Percentiles rank a stretch among this genome's conserved stretches.
These are phyloP conservation scores for Austroboletus sp. DNA, from an alignment of 1,284 basidiomycete genomes.

Conservation along the genomic window DNA sequence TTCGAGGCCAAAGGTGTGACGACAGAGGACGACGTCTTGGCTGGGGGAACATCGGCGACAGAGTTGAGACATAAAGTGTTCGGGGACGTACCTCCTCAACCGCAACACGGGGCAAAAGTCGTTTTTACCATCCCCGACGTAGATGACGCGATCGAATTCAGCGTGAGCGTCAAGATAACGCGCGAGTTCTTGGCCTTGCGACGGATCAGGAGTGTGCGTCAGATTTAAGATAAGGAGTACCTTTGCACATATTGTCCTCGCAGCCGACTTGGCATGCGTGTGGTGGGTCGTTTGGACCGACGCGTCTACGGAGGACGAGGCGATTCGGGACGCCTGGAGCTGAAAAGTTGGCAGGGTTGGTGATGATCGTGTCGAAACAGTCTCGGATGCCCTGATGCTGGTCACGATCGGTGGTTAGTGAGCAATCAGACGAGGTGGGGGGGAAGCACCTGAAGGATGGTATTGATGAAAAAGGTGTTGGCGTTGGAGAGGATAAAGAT, in stretches of 20 bases:
- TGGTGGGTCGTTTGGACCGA: constrained; percentile 72
- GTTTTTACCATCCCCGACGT: constrained; percentile 91
- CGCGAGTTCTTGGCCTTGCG: constrained; percentile 77
- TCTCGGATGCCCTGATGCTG: constrained; percentile 68
- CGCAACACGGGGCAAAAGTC: constrained; percentile 91
- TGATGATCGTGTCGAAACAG: constrained; percentile 82
- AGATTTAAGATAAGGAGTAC: constrained; percentile 32
- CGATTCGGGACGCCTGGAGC: constrained; percentile 55
- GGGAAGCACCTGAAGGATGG: constrained; percentile 68
- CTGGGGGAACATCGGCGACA: constrained; percentile 33
- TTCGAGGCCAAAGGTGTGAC: constrained; percentile 70
- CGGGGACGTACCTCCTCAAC: constrained; percentile 57
- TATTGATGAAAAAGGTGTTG: constrained; percentile 87
- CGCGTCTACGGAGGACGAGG: constrained; percentile 69
- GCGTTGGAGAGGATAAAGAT: constrained; percentile 92
- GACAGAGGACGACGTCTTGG: constrained; percentile 72
- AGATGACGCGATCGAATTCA: constrained; percentile 76
- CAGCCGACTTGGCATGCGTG: constrained; percentile 87
- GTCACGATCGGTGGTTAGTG: background rate
- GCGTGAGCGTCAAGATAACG: constrained; percentile 60
- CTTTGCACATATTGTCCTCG: constrained; percentile 98
- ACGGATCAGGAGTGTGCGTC: no score
- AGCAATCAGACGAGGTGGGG: background rate
- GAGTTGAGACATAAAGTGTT: background rate
- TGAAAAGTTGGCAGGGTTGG: constrained; percentile 87